phyloP scores from a whole-genome alignment of 306 rosid species.

The Citrullus amarus region DNA sequence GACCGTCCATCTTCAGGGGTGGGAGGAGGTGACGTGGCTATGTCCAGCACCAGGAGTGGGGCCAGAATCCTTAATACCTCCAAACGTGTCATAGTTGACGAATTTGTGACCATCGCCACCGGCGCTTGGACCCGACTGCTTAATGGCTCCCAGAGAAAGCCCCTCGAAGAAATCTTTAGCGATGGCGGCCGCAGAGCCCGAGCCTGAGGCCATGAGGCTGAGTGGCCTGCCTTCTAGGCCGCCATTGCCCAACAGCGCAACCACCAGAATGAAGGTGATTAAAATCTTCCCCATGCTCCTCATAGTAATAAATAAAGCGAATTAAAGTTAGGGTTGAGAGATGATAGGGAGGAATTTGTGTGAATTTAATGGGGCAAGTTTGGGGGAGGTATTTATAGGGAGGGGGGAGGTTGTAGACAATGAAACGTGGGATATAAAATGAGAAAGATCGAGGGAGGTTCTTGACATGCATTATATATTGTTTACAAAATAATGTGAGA shows the following conservation, averaged over 20 bases:
- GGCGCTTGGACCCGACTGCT: constrained; percentile 29
- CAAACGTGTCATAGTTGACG: background rate
- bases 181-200: background rate
- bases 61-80: constrained; percentile 17
- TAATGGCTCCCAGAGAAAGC: constrained; percentile 35
- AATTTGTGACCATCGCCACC: constrained; percentile 20
- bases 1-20: background rate
- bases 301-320: background rate
- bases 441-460: constrained; percentile 2
- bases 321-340: background rate
- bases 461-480: background rate
- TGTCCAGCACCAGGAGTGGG: constrained; percentile 7
- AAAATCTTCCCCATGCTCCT: background rate
- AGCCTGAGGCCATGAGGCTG: constrained; percentile 9
- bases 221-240: constrained; percentile 38
- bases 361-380: background rate
- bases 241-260: background rate
- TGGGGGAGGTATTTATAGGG: background rate
- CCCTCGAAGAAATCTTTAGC: constrained; percentile 32
- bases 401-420: background rate
- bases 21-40: background rate
- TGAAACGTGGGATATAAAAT: background rate
- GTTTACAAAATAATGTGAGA: background rate
- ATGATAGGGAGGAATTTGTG: background rate
- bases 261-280: background rate